Evolutionary conservation across 176 grass and related monocot species (phyloP), one percentile per base, ranked within the genome.

Genomic region (Juncus inflexus): DNA sequence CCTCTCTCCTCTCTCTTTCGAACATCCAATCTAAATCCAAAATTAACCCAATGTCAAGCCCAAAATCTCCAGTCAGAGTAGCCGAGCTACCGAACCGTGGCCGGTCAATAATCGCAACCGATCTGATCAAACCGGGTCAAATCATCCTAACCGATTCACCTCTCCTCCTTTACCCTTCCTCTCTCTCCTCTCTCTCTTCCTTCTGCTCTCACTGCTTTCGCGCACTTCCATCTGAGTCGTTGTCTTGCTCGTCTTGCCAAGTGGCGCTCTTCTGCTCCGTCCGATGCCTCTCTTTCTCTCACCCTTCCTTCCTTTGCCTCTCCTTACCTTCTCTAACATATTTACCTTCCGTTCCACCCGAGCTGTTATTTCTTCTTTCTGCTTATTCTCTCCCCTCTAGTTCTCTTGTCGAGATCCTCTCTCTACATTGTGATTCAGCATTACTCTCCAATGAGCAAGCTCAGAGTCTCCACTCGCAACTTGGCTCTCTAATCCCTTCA

Each of bases 301-400:
- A 80, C 76, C 73, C 84, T 15, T 78, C 70, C 40, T 45, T 83
- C 53, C 28, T 83, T 76, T 89, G 79, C 63, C 60, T 65, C 43
- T 69, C 72, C 50, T 77, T 83, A 52, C 74, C 68, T 64, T 63
- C 64, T 50, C 74, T 66, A 12, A 4, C 15, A 12, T 74, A 43
- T 8, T 52, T 3, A 12, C 59, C 74, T 56, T 67, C 79, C 45
- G 64, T 77, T 39, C 69, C 68, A 4, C 68, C 68, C 7, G 54
- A 75, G 36, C 76, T 91, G 13, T 77, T 91, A 63, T 89, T 90
- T 63, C 84, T 83, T 54, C 82, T 97, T 55, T 80, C 82, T 7
- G 55, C 78, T 3, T 97, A 89, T 53, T 87, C 89, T 43, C 84
- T 86, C 72, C 72, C 75, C 7, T 53, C 64, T 12, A 77, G 74